Evolutionary conservation across 2,329 filamentous ascomycete genomes (phyloP).

Genomic region (Monilinia aucupariae): DNA sequence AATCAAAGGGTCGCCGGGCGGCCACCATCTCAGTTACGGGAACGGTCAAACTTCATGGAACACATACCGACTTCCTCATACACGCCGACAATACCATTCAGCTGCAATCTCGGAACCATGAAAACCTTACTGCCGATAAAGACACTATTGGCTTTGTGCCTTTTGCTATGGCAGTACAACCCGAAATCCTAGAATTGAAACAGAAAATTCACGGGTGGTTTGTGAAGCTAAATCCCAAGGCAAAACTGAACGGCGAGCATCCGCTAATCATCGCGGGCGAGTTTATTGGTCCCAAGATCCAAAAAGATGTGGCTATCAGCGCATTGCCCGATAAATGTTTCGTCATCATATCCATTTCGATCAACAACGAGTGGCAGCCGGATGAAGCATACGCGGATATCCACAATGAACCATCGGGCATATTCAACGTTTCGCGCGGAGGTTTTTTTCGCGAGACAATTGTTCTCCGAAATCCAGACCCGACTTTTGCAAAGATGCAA

Average conservation of each 20-base stretch:
- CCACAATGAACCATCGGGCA: conserved; percentile 13
- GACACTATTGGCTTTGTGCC: not conserved
- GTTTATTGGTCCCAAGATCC: conserved; percentile 26
- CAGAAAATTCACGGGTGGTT: conserved; percentile 15
- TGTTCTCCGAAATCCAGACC: not conserved
- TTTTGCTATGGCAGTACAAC: not conserved
- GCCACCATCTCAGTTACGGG: conserved; percentile 20
- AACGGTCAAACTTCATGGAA: conserved; percentile 29
- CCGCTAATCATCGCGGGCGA: conserved; percentile 29
- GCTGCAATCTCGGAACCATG: conserved; percentile 24
- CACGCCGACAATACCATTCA: conserved; percentile 18
- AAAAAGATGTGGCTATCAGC: conserved; percentile 22
- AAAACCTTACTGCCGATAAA: not conserved
- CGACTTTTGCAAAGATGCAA: conserved; percentile 15
- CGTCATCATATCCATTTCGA: conserved; percentile 25
- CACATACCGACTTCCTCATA: conserved; percentile 27
- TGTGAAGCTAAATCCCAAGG: conserved; percentile 16
- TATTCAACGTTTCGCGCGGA: conserved; percentile 27
- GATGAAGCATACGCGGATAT: conserved; percentile 24
- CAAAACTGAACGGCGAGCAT: conserved; percentile 7
- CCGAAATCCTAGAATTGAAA: conserved; percentile 16
- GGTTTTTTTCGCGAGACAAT: conserved; percentile 22
- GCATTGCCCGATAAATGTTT: conserved; percentile 21
- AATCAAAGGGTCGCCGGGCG: not conserved
- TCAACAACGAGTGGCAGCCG: conserved; percentile 25